Evolutionary conservation across 2,329 filamentous ascomycete species (phyloP).

Genomic region (Curvularia lunata): DNA sequence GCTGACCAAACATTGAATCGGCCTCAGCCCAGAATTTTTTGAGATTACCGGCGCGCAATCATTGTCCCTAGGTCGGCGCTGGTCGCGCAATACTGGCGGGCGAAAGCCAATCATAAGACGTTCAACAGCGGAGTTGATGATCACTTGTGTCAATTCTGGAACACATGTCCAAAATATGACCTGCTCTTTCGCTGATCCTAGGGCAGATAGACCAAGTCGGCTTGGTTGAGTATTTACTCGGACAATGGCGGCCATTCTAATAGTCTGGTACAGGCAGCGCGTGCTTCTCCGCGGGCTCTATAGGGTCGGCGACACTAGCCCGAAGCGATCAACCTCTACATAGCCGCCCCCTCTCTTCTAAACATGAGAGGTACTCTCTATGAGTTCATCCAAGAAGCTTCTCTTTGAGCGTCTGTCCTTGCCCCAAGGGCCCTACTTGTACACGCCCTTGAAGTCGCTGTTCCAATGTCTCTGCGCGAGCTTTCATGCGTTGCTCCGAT

Average conservation of each 20-base stretch:
- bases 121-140: not conserved
- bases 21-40: not conserved
- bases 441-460: constrained; percentile 54
- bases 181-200: not conserved
- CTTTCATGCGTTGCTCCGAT: constrained; percentile 34
- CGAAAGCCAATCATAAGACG: not conserved
- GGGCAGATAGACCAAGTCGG: not conserved
- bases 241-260: not conserved
- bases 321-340: not conserved
- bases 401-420: constrained; percentile 14
- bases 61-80: too few species aligned
- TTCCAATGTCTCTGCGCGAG: constrained; percentile 58
- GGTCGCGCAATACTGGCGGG: not conserved
- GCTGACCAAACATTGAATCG: not conserved
- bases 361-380: not conserved
- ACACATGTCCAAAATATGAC: not conserved
- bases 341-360: not conserved
- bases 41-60: not conserved
- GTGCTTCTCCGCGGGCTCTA: constrained; percentile 27
- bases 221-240: not conserved
- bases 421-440: constrained; percentile 54
- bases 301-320: constrained; percentile 2
- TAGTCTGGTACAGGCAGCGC: not conserved
- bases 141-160: not conserved
- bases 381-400: constrained; percentile 9